A percentile compares a stretch with the other conserved stretches of the same genome.
Conservation (phyloP, 2,329 filamentous ascomycete genomes). For the Calonectria pseudoreteaudii region DNA sequence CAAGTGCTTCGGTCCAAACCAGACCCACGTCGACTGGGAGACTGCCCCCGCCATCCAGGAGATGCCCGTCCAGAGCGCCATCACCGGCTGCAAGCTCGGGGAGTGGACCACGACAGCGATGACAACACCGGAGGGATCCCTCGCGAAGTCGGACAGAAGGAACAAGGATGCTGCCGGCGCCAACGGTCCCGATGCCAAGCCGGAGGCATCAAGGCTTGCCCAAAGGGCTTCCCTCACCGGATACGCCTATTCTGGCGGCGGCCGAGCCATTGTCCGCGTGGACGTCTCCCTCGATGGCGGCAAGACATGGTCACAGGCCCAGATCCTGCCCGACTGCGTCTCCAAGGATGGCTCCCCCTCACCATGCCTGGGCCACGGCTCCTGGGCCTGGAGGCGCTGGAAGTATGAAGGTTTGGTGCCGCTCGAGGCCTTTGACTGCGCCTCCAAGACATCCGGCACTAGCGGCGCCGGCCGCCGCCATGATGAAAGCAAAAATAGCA, state of each 20-base stretch:
- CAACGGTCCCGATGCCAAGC: background rate
- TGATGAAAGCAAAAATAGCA: conserved; percentile 10
- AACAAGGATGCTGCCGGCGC: background rate
- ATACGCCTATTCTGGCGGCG: conserved; percentile 77
- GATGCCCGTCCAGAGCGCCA: conserved; percentile 75
- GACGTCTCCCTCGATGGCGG: conserved; percentile 75
- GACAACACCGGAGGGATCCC: background rate
- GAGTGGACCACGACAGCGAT: conserved; percentile 42
- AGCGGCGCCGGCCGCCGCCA: background rate
- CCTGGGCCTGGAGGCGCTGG: conserved; percentile 76
- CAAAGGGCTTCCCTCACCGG: conserved; percentile 62
- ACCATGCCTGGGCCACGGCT: conserved; percentile 56
- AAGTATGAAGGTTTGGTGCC: conserved; percentile 64
- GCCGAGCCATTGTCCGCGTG: conserved; percentile 74
- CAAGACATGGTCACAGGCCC: conserved; percentile 72
- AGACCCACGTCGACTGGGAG: conserved; percentile 71
- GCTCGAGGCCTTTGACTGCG: conserved; percentile 40
- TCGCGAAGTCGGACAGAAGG: background rate
- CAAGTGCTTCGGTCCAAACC: conserved; percentile 76
- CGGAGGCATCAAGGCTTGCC: background rate
- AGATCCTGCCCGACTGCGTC: conserved; percentile 64
- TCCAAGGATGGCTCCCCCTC: conserved; percentile 41
- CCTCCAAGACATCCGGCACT: background rate
- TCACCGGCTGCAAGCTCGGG: conserved; percentile 63
- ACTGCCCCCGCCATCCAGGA: conserved; percentile 74